Base-by-base conservation (phyloP, 257 asterid species). In the Asclepias syriaca region DNA sequence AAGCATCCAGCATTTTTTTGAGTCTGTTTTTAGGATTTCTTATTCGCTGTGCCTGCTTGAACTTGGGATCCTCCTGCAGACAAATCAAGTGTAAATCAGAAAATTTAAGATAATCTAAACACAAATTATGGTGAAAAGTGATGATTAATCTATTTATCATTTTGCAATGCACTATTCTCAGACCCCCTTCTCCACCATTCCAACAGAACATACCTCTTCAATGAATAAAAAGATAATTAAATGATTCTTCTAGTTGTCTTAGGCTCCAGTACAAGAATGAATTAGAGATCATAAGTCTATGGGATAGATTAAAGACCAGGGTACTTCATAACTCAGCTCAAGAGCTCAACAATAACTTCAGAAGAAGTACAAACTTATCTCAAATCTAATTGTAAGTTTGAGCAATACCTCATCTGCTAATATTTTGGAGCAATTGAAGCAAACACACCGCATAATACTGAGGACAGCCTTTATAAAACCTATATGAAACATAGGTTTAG, bases 391-490 rank as follows among this genome's bases (percentile, higher is more conserved):
- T 40, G n/a, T 45, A 49, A 40, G 9, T 4, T 13, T 19, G 8
- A 4, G 45, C 3, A 19, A 48, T 83, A 95, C 99, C 99, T 88
- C 98, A 71, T 90, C 97, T 9, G 93, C 91, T 71, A 95, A 83
- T 48, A 95, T 85, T 79, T 95, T 95, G n/a, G 99, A 95, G 84
- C 99, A 92, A 68, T 92, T 95, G 84, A 95, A 95, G 90, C 99
- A 92, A 74, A 95, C 99, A 24, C 90, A 82, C 2, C 98, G 96
- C 71, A 92, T 87, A 51, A 95, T 87, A 63, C 92, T 85, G 74
- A 95, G 94, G 64, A 95, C 99, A 2, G 92, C 85, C 84, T 95
- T 95, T 81, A 95, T 85, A 77, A 95, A 95, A 5, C 99, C 99
- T 55, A 95, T 88, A 71, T 95, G 99, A 82, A 82, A 95, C 99